These are phyloP conservation scores for Podila epigama DNA, from an alignment of 192 early-diverging fungal genomes.

Conservation along the genomic window DNA sequence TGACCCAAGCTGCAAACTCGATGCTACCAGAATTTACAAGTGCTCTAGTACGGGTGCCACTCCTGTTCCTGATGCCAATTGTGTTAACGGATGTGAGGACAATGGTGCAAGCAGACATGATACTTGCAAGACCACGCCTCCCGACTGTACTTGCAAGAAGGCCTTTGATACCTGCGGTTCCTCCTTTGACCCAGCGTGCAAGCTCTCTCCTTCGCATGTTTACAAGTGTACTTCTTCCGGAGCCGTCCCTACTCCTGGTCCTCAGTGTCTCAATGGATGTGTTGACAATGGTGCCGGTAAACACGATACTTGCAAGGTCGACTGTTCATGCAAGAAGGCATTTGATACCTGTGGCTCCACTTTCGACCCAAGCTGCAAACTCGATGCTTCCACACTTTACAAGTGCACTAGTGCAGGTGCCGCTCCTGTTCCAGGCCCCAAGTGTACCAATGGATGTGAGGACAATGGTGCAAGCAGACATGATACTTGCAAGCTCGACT, in stretches of 20 bases:
- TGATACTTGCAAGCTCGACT: too few species aligned
- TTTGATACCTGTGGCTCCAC: neutral
- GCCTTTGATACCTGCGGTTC: neutral
- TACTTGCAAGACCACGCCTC: too few species aligned
- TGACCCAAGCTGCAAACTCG: too few species aligned
- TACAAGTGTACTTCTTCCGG: neutral
- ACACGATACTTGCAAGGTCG: neutral
- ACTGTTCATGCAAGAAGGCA: neutral
- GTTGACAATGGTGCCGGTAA: neutral
- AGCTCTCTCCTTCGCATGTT: neutral
- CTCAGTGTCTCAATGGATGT: neutral
- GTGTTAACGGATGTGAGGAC: too few species aligned
- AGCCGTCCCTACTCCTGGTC: neutral
- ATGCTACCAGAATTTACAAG: too few species aligned
- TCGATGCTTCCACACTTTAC: neutral
- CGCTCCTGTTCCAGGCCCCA: neutral
- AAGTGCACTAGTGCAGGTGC: neutral
- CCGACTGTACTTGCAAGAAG: neutral
- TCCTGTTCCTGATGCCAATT: too few species aligned
- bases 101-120: too few species aligned
- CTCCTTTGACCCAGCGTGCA: neutral
- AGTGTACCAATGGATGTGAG: constrained; percentile 2
- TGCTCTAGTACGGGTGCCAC: too few species aligned
- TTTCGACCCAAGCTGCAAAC: neutral
- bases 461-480: too few species aligned